Evolutionary conservation across 169 alveolate genomes (phyloP).

Genomic region (Condylostoma magnum): DNA sequence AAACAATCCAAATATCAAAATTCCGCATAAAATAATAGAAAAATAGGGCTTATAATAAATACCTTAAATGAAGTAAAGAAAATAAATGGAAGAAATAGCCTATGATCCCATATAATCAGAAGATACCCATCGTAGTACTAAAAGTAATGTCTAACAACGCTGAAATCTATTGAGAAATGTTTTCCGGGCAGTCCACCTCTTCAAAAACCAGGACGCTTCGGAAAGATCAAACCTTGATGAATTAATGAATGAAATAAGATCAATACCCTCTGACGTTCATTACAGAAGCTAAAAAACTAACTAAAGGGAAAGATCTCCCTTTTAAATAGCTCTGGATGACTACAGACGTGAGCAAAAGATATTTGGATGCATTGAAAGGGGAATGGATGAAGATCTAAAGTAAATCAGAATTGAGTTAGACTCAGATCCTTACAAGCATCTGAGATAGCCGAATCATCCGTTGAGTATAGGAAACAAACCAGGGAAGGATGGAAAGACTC

Average conservation of each 20-base stretch:
- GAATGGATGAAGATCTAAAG: slow-evolving; percentile 23
- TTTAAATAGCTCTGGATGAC: slow-evolving; percentile 29
- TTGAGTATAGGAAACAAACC: slow-evolving; percentile 31
- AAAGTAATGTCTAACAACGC: too few relatives aligned
- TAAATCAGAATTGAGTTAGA: slow-evolving; percentile 16
- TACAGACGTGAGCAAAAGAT: slow-evolving; percentile 29
- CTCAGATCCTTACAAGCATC: slow-evolving; percentile 36
- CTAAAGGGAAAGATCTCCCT: not conserved
- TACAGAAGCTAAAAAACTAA: not conserved
- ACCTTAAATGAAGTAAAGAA: too few relatives aligned
- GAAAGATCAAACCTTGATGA: not conserved
- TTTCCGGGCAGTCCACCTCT: not conserved
- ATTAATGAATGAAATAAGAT: not conserved
- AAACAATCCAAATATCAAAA: too few relatives aligned
- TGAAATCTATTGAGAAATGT: slow-evolving; percentile 30
- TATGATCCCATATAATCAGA: too few relatives aligned
- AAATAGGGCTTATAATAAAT: too few relatives aligned
- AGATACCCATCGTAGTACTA: too few relatives aligned
- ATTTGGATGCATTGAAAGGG: slow-evolving; percentile 22
- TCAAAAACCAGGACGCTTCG: slow-evolving; percentile 6
- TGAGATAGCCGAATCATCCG: slow-evolving; percentile 29
- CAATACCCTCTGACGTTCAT: slow-evolving; percentile 24
- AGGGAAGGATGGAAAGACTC: slow-evolving; percentile 19
- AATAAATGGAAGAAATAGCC: too few relatives aligned
- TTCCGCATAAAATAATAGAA: too few relatives aligned